Percentiles rank a stretch among this genome's conserved stretches.
phyloP scores from a whole-genome alignment of 2,329 filamentous ascomycete genomes.

The Penicillium sp. region DNA sequence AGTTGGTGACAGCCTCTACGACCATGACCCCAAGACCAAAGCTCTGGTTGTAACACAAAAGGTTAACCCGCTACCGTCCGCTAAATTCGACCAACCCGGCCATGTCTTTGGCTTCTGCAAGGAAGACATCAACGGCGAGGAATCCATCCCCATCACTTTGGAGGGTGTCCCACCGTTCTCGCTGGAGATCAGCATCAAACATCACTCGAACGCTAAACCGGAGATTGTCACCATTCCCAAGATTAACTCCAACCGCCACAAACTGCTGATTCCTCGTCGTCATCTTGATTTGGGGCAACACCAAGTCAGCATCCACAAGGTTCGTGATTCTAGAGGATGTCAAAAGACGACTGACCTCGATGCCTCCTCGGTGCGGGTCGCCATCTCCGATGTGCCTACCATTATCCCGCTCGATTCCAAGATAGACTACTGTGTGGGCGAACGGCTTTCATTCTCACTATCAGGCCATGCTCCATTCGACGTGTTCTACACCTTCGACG shows the following conservation, averaged over 20 bases:
- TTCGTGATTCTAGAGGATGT: conserved; percentile 83
- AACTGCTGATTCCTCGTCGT: conserved; percentile 78
- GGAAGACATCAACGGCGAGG: conserved; percentile 74
- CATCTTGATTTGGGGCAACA: conserved; percentile 86
- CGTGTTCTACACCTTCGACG: conserved; percentile 86
- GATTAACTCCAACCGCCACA: conserved; percentile 70
- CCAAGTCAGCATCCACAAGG: conserved; percentile 81
- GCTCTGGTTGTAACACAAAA: conserved; percentile 73
- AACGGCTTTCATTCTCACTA: conserved; percentile 87
- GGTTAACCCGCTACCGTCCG: conserved; percentile 79
- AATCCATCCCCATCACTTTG: conserved; percentile 81
- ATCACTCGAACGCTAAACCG: conserved; percentile 74
- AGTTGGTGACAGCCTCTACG: conserved; percentile 82
- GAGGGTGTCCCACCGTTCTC: conserved; percentile 84
- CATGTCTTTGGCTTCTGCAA: conserved; percentile 96
- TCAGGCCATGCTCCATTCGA: conserved; percentile 90
- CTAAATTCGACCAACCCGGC: conserved; percentile 77
- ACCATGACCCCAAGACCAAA: conserved; percentile 64
- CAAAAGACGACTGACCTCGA: conserved; percentile 71
- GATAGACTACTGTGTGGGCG: conserved; percentile 89
- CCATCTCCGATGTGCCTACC: conserved; percentile 87
- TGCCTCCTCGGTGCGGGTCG: conserved; percentile 77
- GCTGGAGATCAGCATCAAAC: conserved; percentile 88
- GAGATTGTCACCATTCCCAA: conserved; percentile 79
- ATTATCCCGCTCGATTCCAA: conserved; percentile 84